Evolutionary conservation across 2,329 filamentous ascomycete species (phyloP).

Genomic region (Fusarium paranaense): DNA sequence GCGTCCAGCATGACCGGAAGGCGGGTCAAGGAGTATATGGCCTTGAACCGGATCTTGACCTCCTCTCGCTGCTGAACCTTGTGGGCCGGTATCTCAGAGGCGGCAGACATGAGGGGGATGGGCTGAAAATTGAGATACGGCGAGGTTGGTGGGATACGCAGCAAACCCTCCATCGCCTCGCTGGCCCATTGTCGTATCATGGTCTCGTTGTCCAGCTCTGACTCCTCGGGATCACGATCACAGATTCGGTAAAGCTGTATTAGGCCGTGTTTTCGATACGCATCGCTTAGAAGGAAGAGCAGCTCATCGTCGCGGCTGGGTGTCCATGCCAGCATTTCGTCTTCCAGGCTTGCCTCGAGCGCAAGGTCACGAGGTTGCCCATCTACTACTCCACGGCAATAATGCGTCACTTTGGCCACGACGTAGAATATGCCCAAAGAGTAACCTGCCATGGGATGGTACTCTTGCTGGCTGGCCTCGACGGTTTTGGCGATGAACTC

Average conservation of each 20-base stretch:
- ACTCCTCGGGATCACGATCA: not conserved
- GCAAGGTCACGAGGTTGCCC: not conserved
- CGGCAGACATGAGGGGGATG: not conserved
- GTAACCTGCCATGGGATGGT: not conserved
- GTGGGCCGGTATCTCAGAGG: not conserved
- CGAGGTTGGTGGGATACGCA: not conserved
- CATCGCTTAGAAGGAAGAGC: not conserved
- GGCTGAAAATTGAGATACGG: not conserved
- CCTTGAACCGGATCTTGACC: not conserved
- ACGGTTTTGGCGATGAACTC: not conserved
- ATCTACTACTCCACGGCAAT: not conserved
- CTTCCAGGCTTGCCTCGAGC: not conserved
- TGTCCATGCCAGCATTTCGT: not conserved
- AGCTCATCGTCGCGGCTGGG: not conserved
- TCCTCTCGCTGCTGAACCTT: not conserved
- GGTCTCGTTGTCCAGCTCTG: not conserved
- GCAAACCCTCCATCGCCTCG: not conserved
- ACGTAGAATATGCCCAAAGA: not conserved
- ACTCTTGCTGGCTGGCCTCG: not conserved
- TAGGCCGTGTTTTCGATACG: not conserved
- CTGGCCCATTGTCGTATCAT: not conserved
- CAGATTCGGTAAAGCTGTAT: not conserved
- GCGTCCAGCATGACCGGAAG: not conserved
- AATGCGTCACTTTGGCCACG: not conserved
- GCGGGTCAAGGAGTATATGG: not conserved